These are phyloP conservation scores for Ceratobasidium sp. DNA, from an alignment of 1,284 basidiomycete species.

Conservation along the genomic window DNA sequence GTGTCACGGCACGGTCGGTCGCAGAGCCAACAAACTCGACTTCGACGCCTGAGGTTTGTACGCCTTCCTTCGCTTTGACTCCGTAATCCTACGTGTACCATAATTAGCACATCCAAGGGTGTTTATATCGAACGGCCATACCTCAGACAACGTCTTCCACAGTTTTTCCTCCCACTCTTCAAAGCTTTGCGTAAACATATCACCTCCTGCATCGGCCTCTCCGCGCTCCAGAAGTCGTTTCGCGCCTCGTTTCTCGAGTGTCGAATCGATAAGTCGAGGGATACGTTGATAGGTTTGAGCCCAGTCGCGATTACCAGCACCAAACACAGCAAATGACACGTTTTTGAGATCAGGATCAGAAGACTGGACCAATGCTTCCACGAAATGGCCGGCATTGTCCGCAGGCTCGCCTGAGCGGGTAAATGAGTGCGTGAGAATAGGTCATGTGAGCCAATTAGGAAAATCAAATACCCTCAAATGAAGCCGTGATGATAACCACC, in stretches of 20 bases:
- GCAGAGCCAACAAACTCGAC: conserved; percentile 21
- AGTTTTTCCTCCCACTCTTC: conserved; percentile 63
- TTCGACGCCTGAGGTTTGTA: background rate
- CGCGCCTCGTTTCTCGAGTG: conserved; percentile 61
- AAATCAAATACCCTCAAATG: conserved; percentile 63
- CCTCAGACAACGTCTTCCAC: conserved; percentile 58
- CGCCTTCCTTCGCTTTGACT: conserved; percentile 7
- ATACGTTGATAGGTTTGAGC: conserved; percentile 67
- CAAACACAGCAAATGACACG: conserved; percentile 66
- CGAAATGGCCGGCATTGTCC: conserved; percentile 65
- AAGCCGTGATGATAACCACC: conserved; percentile 66
- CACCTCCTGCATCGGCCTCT: conserved; percentile 62
- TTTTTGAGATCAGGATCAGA: conserved; percentile 54
- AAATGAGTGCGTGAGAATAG: background rate
- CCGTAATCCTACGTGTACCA: conserved; percentile 7
- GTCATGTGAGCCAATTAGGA: background rate
- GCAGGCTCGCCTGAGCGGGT: conserved; percentile 60
- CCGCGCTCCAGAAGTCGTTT: conserved; percentile 61
- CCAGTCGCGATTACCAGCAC: conserved; percentile 70
- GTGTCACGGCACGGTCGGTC: conserved; percentile 24
- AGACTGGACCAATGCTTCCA: conserved; percentile 61
- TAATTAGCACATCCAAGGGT: too few species aligned
- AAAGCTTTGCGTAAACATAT: conserved; percentile 64
- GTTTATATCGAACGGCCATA: background rate
- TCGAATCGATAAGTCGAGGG: conserved; percentile 62